These are phyloP conservation scores for Dendrocalamus latiflorus DNA, from an alignment of 202 grass and related monocot genomes.

Conservation along the genomic window DNA sequence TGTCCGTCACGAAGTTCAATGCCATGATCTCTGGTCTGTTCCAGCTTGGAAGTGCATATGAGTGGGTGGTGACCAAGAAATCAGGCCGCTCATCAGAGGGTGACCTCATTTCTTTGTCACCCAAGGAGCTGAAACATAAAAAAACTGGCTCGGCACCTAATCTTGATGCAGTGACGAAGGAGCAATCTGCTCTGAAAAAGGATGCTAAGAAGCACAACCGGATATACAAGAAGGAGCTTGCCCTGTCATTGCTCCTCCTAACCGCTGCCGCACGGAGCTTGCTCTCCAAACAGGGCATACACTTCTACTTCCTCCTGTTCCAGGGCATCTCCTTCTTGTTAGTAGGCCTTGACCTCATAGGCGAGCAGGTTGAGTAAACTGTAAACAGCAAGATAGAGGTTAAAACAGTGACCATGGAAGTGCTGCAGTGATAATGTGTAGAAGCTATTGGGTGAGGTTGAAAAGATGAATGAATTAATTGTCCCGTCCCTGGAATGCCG, in stretches of 20 bases:
- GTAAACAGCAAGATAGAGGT: slow-evolving; percentile 34
- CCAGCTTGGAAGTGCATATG: no score
- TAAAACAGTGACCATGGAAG: neutral
- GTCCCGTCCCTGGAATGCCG: neutral
- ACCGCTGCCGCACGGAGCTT: slow-evolving; percentile 63
- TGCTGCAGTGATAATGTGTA: neutral
- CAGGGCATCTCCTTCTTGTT: slow-evolving; percentile 93
- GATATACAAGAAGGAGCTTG: slow-evolving; percentile 88
- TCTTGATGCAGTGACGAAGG: slow-evolving; percentile 37
- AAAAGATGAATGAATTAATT: neutral
- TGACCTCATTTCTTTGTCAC: no score
- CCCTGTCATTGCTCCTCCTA: slow-evolving; percentile 66
- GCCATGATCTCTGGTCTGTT: no score
- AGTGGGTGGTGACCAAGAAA: no score
- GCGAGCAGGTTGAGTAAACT: slow-evolving; percentile 76
- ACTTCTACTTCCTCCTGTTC: slow-evolving; percentile 96
- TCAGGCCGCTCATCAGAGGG: no score
- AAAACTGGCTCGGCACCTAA: slow-evolving; percentile 38
- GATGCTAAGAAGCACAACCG: slow-evolving; percentile 73
- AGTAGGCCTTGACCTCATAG: slow-evolving; percentile 91
- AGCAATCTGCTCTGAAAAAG: slow-evolving; percentile 31
- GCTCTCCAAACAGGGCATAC: slow-evolving; percentile 86
- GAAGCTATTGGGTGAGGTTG: slow-evolving; percentile 23
- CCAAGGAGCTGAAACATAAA: slow-evolving; percentile 42
- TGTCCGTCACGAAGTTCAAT: no score